Evolutionary conservation across 352 stramenopile species (phyloP).

Genomic region (Pelagophyceae sp.): DNA sequence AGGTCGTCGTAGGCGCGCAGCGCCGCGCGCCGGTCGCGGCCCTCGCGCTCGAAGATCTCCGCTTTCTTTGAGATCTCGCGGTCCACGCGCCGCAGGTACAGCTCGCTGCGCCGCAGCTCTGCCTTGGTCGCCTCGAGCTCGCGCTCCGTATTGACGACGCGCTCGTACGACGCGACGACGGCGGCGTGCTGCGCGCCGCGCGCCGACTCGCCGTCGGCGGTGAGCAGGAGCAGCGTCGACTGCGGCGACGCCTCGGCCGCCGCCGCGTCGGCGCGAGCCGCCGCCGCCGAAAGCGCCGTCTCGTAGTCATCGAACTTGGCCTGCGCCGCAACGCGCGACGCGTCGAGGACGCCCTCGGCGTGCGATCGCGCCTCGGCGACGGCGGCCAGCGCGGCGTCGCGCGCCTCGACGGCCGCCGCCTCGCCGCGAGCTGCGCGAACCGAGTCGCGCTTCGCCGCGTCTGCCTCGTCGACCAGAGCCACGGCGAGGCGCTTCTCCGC

Average conservation of each 20-base stretch:
- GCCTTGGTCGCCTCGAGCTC: background rate
- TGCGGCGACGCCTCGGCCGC: too few species aligned
- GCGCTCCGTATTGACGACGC: background rate
- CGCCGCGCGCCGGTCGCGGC: background rate
- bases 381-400: background rate
- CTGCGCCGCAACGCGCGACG: background rate
- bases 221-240: too few species aligned
- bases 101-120: background rate
- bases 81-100: background rate
- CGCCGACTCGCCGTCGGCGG: too few species aligned
- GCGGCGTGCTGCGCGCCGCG: too few species aligned
- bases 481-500: slow-evolving; percentile 14
- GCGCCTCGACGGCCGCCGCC: background rate
- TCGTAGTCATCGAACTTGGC: background rate
- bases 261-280: background rate
- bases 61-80: slow-evolving; percentile 7
- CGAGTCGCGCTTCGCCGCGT: background rate
- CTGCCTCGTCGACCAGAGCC: background rate
- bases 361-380: background rate
- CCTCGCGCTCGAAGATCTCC: slow-evolving; percentile 10
- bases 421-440: background rate
- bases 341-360: background rate
- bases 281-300: background rate
- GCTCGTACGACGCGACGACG: background rate
- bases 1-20: slow-evolving; percentile 12